Base-by-base conservation (phyloP, 139 green algal genomes). In the Mychonastes homosphaera region DNA sequence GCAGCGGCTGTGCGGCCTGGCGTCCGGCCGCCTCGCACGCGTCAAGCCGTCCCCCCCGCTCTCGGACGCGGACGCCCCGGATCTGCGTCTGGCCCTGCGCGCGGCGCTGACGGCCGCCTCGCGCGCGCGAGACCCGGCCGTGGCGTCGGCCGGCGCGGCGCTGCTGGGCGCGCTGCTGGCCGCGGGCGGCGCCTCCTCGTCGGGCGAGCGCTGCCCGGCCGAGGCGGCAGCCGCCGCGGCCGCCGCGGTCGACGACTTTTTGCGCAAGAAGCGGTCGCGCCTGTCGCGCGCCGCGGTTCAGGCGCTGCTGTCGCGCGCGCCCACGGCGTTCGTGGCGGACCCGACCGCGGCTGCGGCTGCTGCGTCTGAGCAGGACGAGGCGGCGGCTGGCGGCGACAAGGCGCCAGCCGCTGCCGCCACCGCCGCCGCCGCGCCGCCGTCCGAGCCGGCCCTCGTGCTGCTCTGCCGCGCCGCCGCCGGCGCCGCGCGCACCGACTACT, bases 201-300 rank as follows among this genome's bases (percentile, higher is more conserved):
- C 45, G 10, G 61, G 50, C 16, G 58, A 26, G n/a, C 29, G 39
- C 40, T 48, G 36, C 34, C n/a, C 29, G 33, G 34, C 38, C 43
- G 33, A 54, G 26, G 70, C 66, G 1, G 23, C 30, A 24, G 49
- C 62, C 18, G 51, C 54, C 8, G 50, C 58, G 18, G 43, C 30
- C 13, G 67, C 63, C 12, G 79, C 77, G 4, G 12, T 79, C 3
- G 2, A 23, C 12, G 79, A 86, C 50, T 74, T 69, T 18, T 70
- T 84, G 6, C 30, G 29, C 27, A 86, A 81, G 47, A 86, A 86
- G 65, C 79, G 77, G 56, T 75, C 29, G 19, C 61, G 65, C 19
- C 58, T 86, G 51, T 43, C 63, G 34, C 60, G 56, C 12, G 18
- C 5, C 16, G 54, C 44, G 50, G 60, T 79, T 28, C 59, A 73